A percentile compares a stretch with the other conserved stretches of the same genome.
Evolutionary conservation across 441 rosid genomes (phyloP).

Genomic region (Syzygium syzygioides): DNA sequence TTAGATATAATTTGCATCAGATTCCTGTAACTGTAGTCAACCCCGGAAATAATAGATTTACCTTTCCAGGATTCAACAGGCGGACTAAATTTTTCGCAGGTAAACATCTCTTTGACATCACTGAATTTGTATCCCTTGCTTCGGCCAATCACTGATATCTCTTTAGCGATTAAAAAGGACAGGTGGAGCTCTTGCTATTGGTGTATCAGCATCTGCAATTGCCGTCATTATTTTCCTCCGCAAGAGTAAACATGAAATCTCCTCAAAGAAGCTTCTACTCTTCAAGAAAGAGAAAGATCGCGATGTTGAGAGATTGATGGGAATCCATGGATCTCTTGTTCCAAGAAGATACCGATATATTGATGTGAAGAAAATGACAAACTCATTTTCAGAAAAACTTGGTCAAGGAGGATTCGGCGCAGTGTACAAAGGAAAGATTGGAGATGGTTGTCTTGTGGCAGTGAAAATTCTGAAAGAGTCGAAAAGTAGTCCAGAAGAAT

Average conservation of each 20-base stretch:
- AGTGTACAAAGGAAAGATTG: constrained; percentile 28
- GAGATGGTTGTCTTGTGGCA: constrained; percentile 21
- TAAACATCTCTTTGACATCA: not conserved
- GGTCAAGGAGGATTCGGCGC: constrained; percentile 28
- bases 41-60: not conserved
- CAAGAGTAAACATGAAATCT: not conserved
- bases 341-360: not conserved
- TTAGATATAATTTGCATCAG: not conserved
- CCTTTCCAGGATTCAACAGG: not conserved
- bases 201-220: not conserved
- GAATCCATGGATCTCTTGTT: not conserved
- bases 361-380: not conserved
- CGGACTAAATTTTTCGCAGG: not conserved
- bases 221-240: not conserved
- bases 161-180: not conserved
- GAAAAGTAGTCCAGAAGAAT: constrained; percentile 22
- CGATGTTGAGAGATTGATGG: not conserved
- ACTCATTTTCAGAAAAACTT: not conserved
- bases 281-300: not conserved
- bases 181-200: not conserved
- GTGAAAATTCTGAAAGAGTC: constrained; percentile 20
- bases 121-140: not conserved
- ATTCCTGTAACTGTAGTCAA: not conserved
- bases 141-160: not conserved
- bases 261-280: not conserved